phyloP scores from a whole-genome alignment of 768 basidiomycete species.

The Calocera cornea region DNA sequence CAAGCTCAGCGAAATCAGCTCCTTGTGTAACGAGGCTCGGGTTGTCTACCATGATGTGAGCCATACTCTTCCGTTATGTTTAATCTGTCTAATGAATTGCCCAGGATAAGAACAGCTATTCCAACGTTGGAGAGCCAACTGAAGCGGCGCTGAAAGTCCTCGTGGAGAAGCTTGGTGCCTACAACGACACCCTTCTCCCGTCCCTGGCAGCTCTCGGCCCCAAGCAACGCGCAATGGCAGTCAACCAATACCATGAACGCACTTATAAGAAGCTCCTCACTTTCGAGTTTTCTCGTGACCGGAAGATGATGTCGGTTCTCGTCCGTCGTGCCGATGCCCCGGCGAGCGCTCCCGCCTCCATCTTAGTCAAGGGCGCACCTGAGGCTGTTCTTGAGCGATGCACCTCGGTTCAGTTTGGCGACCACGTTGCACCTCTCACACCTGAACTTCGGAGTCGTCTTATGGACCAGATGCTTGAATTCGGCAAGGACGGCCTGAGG shows the following conservation, averaged over 20 bases:
- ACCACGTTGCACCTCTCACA: slow-evolving; percentile 46
- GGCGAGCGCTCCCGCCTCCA: slow-evolving; percentile 34
- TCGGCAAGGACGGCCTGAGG: slow-evolving; percentile 71
- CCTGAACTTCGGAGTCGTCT: slow-evolving; percentile 44
- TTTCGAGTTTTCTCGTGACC: slow-evolving; percentile 94
- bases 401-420: slow-evolving; percentile 53
- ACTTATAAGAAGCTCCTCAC: slow-evolving; percentile 71
- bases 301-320: slow-evolving; percentile 99
- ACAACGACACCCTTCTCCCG: slow-evolving; percentile 37
- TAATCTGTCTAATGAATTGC: not conserved
- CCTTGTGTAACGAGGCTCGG: slow-evolving; percentile 91
- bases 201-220: slow-evolving; percentile 45
- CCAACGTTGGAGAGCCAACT: slow-evolving; percentile 88
- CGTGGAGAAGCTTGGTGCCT: slow-evolving; percentile 73
- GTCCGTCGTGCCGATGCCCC: slow-evolving; percentile 45
- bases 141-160: slow-evolving; percentile 94
- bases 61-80: not conserved
- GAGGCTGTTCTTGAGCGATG: slow-evolving; percentile 90
- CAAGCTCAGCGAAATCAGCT: slow-evolving; percentile 68
- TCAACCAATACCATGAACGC: slow-evolving; percentile 72
- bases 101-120: slow-evolving; percentile 67
- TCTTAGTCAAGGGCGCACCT: slow-evolving; percentile 93
- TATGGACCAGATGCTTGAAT: slow-evolving; percentile 50
- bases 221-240: slow-evolving; percentile 56
- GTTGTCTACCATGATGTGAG: slow-evolving; percentile 69